Conservation (phyloP, 2,329 filamentous ascomycete species). For the Chaetothyriales sp. region DNA sequence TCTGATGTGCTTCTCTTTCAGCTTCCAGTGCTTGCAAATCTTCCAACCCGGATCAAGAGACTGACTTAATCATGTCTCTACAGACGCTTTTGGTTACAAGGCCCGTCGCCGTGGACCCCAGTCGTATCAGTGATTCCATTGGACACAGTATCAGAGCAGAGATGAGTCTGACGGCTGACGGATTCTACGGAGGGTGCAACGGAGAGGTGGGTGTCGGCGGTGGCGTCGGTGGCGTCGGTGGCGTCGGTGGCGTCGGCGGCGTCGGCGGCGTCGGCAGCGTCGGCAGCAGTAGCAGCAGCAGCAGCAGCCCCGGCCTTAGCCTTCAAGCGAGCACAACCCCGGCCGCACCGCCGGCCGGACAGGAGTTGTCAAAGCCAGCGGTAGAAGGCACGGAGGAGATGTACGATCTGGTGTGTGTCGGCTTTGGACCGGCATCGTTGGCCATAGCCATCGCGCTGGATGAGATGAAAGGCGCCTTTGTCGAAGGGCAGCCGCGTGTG, state of each 20-base stretch:
- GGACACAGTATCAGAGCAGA: not conserved
- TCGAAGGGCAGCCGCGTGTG: conserved; percentile 50
- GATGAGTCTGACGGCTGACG: not conserved
- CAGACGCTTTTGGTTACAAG: not conserved
- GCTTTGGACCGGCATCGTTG: conserved; percentile 83
- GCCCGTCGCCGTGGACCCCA: not conserved
- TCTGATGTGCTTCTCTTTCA: not conserved
- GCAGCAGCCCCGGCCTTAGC: not conserved
- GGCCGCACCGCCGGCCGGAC: too few relatives aligned
- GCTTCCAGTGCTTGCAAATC: not conserved
- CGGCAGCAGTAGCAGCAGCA: too few relatives aligned
- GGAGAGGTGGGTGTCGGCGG: not conserved
- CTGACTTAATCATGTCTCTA: not conserved
- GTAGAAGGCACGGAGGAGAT: conserved; percentile 38
- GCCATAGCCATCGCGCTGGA: conserved; percentile 80
- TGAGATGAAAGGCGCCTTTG: conserved; percentile 37
- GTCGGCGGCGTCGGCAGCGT: too few relatives aligned
- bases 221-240: too few relatives aligned
- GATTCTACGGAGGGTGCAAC: not conserved
- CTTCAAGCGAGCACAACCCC: not conserved
- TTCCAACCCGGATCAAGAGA: not conserved
- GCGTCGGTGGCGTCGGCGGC: too few relatives aligned
- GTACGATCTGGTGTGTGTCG: conserved; percentile 78
- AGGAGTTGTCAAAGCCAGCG: not conserved
- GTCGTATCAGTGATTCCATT: not conserved